phyloP scores from a whole-genome alignment of 1,284 basidiomycete genomes.

The Cryptococcus hybrid region DNA sequence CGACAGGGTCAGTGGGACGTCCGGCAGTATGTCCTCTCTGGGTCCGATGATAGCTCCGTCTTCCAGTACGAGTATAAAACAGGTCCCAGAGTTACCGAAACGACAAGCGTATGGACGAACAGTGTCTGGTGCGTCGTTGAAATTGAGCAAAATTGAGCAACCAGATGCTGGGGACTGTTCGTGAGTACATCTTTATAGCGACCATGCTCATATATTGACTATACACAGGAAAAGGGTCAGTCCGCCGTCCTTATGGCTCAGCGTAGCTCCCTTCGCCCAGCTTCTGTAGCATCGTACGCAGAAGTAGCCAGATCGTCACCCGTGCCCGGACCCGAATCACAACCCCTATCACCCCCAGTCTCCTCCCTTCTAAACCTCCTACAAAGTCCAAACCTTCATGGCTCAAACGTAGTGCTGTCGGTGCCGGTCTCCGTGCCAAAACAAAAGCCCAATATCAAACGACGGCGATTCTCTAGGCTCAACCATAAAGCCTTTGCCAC shows the following conservation, averaged over 20 bases:
- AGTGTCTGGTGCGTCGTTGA: too few relatives aligned
- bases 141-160: neutral
- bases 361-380: constrained; percentile 17
- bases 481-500: constrained; percentile 28
- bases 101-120: neutral
- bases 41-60: neutral
- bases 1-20: too few relatives aligned
- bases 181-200: neutral
- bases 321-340: neutral
- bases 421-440: constrained; percentile 31
- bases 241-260: constrained; percentile 26
- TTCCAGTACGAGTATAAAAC: constrained; percentile 8
- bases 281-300: constrained; percentile 17
- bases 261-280: constrained; percentile 28
- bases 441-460: constrained; percentile 30
- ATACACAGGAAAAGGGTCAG: constrained; percentile 1
- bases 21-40: neutral
- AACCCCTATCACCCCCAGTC: constrained; percentile 19
- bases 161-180: constrained; percentile 1
- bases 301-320: constrained; percentile 13
- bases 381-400: constrained; percentile 39
- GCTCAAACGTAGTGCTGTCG: constrained; percentile 38
- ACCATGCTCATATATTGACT: neutral
- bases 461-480: constrained; percentile 12
- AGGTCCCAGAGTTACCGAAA: constrained; percentile 8